Evolutionary conservation across 257 asterid species (phyloP).

Genomic region (Paraleonurus japonicus): DNA sequence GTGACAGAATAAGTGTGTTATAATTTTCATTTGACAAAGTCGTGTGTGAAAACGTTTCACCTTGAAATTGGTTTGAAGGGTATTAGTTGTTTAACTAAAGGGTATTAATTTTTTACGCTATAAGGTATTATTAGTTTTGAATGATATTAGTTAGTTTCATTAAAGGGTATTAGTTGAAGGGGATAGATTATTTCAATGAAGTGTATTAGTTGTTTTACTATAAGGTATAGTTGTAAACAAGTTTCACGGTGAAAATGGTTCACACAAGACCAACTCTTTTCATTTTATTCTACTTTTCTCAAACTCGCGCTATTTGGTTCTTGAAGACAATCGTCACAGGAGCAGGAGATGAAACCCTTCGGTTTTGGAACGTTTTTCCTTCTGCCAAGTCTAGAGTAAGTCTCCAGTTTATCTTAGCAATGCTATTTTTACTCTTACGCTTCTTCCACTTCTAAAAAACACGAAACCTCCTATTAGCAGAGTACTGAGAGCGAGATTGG

Average conservation of each 20-base stretch:
- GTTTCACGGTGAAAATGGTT: no score
- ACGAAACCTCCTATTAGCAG: slow-evolving; percentile 40
- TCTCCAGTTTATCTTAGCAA: background rate
- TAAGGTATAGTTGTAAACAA: no score
- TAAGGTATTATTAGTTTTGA: no score
- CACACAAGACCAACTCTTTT: no score
- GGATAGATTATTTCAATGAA: no score
- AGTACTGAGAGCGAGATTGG: slow-evolving; percentile 82
- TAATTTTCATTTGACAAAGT: background rate
- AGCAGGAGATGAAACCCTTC: slow-evolving; percentile 96
- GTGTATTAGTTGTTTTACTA: no score
- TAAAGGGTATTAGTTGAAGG: no score
- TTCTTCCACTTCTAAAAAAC: background rate
- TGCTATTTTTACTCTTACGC: background rate
- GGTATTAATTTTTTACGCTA: no score
- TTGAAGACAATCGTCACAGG: slow-evolving; percentile 92
- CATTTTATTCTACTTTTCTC: background rate
- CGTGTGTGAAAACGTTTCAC: no score
- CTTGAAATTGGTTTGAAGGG: no score
- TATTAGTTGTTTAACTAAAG: no score
- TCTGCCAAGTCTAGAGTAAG: slow-evolving; percentile 82
- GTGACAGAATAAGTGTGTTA: background rate
- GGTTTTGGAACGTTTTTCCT: slow-evolving; percentile 96
- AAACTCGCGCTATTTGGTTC: background rate
- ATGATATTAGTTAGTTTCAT: no score